Evolutionary conservation across 2,329 filamentous ascomycete genomes (phyloP).

Genomic region (Xylariaceae sp.): DNA sequence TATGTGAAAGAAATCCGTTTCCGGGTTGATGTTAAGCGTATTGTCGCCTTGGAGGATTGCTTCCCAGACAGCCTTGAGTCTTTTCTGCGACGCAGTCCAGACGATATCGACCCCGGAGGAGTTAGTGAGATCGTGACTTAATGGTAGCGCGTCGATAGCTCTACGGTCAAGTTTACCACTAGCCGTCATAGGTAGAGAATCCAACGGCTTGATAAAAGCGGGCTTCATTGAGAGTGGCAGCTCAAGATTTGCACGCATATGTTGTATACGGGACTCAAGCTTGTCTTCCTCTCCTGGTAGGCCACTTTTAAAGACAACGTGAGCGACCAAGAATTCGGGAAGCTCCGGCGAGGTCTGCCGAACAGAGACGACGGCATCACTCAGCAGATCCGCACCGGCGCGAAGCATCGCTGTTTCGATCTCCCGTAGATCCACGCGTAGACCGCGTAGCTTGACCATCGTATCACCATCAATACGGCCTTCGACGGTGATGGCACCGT

Average conservation of each 20-base stretch:
- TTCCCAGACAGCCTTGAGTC: too few species aligned
- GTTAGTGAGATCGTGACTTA: neutral
- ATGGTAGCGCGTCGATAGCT: neutral
- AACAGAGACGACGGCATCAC: too few species aligned
- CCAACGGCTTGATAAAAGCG: neutral
- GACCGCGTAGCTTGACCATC: conserved; percentile 51
- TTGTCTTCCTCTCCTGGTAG: neutral
- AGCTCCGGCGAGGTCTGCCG: too few species aligned
- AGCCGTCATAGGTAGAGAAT: neutral
- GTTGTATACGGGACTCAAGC: neutral
- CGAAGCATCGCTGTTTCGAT: conserved; percentile 36
- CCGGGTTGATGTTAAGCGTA: neutral
- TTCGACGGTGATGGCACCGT: conserved; percentile 12
- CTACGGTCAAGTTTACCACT: neutral
- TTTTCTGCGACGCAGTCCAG: too few species aligned
- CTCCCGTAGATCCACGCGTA: conserved; percentile 39
- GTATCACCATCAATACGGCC: conserved; percentile 49
- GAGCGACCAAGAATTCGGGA: too few species aligned
- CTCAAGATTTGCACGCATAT: neutral
- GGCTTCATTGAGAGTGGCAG: conserved; percentile 1
- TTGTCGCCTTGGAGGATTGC: neutral
- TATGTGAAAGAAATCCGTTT: conserved; percentile 4
- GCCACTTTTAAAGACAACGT: too few species aligned
- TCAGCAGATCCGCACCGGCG: too few species aligned
- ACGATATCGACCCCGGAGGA: too few species aligned